These are phyloP conservation scores for Tetradesmus obliquus DNA, from an alignment of 139 green algal species.

Conservation along the genomic window DNA sequence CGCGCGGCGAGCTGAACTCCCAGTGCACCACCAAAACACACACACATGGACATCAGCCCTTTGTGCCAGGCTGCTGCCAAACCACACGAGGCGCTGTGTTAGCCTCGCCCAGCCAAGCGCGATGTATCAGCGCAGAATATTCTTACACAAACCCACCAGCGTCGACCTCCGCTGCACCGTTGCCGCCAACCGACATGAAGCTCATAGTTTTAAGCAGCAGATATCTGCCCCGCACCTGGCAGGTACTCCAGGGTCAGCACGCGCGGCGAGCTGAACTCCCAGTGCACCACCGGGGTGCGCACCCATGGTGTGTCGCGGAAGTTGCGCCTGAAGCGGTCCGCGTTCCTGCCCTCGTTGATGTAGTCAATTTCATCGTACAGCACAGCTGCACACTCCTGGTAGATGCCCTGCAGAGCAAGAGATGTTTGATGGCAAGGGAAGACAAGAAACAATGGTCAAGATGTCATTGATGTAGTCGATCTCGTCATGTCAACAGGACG, in stretches of 20 bases:
- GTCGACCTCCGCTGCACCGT: too few relatives aligned
- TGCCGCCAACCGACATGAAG: not conserved
- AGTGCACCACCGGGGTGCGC: slow-evolving; percentile 75
- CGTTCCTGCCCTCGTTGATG: slow-evolving; percentile 90
- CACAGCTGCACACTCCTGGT: slow-evolving; percentile 90
- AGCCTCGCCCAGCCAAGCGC: too few relatives aligned
- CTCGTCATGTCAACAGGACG: slow-evolving; percentile 76
- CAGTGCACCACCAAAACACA: slow-evolving; percentile 69
- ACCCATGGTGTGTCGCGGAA: slow-evolving; percentile 77
- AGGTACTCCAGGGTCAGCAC: slow-evolving; percentile 96
- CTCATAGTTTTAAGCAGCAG: too few relatives aligned
- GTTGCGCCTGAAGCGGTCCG: slow-evolving; percentile 89
- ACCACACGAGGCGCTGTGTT: too few relatives aligned
- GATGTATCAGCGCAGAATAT: too few relatives aligned
- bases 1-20: slow-evolving; percentile 80
- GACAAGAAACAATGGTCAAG: too few relatives aligned
- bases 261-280: slow-evolving; percentile 81
- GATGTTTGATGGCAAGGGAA: slow-evolving; percentile 29
- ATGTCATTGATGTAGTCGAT: slow-evolving; percentile 95
- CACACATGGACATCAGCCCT: too few relatives aligned
- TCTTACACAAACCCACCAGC: too few relatives aligned
- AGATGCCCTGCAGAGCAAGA: slow-evolving; percentile 79
- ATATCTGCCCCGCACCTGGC: slow-evolving; percentile 60
- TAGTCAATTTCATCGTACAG: slow-evolving; percentile 97
- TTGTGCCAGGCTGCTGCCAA: too few relatives aligned